Percentiles rank a stretch among this genome's conserved stretches.
phyloP scores from a whole-genome alignment of 306 rosid genomes.

The Glycine latifolia region DNA sequence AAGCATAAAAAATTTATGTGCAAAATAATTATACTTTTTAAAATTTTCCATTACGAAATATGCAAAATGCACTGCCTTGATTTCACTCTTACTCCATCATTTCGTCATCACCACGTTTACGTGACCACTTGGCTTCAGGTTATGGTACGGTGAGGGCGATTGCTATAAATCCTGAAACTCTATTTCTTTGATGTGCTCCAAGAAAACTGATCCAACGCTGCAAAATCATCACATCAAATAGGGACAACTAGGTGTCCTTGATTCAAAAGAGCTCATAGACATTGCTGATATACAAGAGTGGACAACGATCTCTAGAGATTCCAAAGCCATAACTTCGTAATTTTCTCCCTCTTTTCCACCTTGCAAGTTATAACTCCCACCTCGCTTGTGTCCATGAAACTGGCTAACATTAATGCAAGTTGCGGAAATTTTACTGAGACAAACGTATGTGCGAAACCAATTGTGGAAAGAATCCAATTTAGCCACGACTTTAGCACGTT shows the following conservation, averaged over 20 bases:
- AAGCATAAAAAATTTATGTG: slow-evolving; percentile 32
- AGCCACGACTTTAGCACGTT: slow-evolving; percentile 13
- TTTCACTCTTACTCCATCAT: slow-evolving; percentile 86
- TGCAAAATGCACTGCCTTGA: slow-evolving; percentile 53
- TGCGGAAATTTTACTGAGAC: slow-evolving; percentile 19
- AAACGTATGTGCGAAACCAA: slow-evolving; percentile 12
- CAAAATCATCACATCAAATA: not conserved
- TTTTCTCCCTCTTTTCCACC: not conserved
- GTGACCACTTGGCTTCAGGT: slow-evolving; percentile 48
- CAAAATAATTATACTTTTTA: slow-evolving; percentile 38
- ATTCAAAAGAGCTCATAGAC: not conserved
- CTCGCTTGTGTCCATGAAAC: slow-evolving; percentile 21
- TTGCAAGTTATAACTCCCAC: slow-evolving; percentile 11
- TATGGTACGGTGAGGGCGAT: slow-evolving; percentile 39
- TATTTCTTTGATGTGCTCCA: not conserved
- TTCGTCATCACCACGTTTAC: slow-evolving; percentile 80
- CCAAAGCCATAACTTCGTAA: slow-evolving; percentile 25
- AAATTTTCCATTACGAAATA: slow-evolving; percentile 43
- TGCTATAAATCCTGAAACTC: not conserved
- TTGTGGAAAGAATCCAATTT: not conserved
- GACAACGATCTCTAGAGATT: slow-evolving; percentile 37
- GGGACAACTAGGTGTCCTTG: not conserved
- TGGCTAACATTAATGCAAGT: slow-evolving; percentile 17
- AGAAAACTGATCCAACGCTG: slow-evolving; percentile 41
- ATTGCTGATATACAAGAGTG: not conserved